Evolutionary conservation across 75 land plant genomes (phyloP).

Genomic region (Sequoia sempervirens): DNA sequence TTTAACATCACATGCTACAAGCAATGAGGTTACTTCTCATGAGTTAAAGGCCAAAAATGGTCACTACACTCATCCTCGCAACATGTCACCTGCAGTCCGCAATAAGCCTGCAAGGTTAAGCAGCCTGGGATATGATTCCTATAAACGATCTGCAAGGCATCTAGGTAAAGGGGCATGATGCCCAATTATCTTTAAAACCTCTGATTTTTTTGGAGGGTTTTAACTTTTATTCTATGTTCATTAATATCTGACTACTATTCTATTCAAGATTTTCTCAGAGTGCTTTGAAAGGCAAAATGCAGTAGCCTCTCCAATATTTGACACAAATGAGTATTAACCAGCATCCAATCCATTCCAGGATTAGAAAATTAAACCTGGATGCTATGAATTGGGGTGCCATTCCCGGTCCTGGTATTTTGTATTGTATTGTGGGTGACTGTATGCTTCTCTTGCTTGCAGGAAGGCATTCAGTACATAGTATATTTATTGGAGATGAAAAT

Average conservation of each 20-base stretch:
- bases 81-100: not conserved
- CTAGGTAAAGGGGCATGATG: not conserved
- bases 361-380: not conserved
- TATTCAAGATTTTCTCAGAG: not conserved
- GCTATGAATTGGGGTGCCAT: not conserved
- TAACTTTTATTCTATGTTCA: not conserved
- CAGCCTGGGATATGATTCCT: constrained; percentile 4
- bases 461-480: not conserved
- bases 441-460: not conserved
- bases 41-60: not conserved
- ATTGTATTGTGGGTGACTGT: constrained; percentile 1
- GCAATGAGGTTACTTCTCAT: not conserved
- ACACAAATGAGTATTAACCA: not conserved
- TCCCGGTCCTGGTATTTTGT: not conserved
- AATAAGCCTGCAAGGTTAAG: constrained; percentile 4
- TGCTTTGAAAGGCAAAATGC: not conserved
- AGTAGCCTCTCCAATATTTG: not conserved
- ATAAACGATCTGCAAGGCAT: not conserved
- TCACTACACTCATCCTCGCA: not conserved
- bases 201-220: not conserved
- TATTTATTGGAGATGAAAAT: not conserved
- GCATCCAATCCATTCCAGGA: not conserved
- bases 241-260: not conserved
- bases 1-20: constrained; percentile 2
- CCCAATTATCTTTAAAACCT: not conserved